Evolutionary conservation across 78 protist species (phyloP), one percentile per base, ranked within the genome.

Genomic region (Cavenderia fasciculata): DNA sequence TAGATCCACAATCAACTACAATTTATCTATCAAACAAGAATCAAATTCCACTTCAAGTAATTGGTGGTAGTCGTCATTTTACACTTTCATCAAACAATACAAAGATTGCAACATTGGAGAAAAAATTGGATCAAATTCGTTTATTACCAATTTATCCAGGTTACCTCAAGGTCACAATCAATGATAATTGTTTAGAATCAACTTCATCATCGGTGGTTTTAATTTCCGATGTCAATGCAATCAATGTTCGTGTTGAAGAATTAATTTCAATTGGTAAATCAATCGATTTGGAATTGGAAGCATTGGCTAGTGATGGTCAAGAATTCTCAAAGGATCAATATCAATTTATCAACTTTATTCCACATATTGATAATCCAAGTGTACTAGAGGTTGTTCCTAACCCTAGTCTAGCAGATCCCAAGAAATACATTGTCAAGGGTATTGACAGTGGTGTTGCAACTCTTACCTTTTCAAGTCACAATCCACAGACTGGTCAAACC

Each of bases 31-130:
- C 12, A 44, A 78, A 82, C 10, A 65, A 57, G 52, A 82, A 82
- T 57, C 40, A 23, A 33, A n/a, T 82, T 16, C 31, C 59, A 36
- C 72, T 82, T 19, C 62, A 65, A 49, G 90, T 78, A 1, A 25
- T 82, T 38, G 90, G 90, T n/a, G 90, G 90, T 31, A 82, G 90
- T 56, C 62, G 73, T 36, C 65, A 43, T 25, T 82, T 82, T 47
- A 29, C 27, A 57, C 68, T 82, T 51, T 31, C 59, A 6, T 49
- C 71, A 33, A 82, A 82, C 65, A 68, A 52, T 21, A 36, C 69
- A 16, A 82, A 68, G 47, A 52, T 82, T 19, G 90, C 90, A 14
- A 40, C 38, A 16, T 56, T 82, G 8, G 29, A 62, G 11, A 40
- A 33, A 4, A 11, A 63, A 6, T 38, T n/a, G 72, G 38, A 21